Evolutionary conservation across 345 rosid genomes (phyloP).

Genomic region (Diplotaxis tenuifolia): DNA sequence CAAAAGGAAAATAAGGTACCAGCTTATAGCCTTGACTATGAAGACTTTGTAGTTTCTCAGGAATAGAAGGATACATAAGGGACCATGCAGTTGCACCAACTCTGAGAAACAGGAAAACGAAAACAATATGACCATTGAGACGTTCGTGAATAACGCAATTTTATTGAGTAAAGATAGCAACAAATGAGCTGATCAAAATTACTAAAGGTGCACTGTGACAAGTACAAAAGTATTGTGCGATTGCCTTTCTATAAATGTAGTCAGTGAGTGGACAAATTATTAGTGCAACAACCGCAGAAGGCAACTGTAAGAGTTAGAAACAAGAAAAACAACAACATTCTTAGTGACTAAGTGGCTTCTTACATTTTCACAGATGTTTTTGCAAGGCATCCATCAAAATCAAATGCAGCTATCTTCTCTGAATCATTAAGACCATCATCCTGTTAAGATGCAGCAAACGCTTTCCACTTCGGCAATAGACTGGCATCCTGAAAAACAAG

Average conservation of each 20-base stretch:
- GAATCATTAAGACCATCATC: constrained; percentile 81
- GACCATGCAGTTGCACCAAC: constrained; percentile 91
- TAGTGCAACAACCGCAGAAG: neutral
- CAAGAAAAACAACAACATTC: neutral
- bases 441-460: constrained; percentile 42
- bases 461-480: constrained; percentile 81
- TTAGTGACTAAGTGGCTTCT: neutral
- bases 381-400: constrained; percentile 94
- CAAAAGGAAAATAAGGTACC: constrained; percentile 43
- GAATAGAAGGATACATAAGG: constrained; percentile 82
- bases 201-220: neutral
- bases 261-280: neutral
- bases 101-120: constrained; percentile 42
- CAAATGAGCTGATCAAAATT: neutral
- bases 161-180: neutral
- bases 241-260: neutral
- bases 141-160: neutral
- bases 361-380: constrained; percentile 82
- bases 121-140: neutral
- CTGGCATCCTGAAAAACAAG: constrained; percentile 55
- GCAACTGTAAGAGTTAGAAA: neutral
- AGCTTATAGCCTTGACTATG: constrained; percentile 84
- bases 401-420: constrained; percentile 88
- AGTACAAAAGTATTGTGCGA: neutral
- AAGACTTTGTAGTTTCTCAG: constrained; percentile 70